Conservation (phyloP, 108 stramenopile species). For the Discostella stelligeroides region DNA sequence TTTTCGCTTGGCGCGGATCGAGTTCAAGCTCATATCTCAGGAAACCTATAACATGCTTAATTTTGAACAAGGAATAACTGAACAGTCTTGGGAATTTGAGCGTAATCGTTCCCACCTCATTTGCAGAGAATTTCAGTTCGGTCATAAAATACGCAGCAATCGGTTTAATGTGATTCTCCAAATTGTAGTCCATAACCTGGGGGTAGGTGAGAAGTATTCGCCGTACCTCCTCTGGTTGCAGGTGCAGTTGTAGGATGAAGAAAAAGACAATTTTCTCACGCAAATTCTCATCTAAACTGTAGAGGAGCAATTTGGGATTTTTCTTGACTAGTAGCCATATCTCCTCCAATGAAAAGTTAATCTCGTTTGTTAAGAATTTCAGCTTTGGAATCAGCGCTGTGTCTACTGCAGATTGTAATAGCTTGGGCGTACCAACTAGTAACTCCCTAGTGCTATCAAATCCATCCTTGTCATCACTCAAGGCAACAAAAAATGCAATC, state of each 20-base stretch:
- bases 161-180: conserved; percentile 72
- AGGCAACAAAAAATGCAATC: conserved; percentile 63
- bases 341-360: conserved; percentile 57
- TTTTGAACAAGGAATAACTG: conserved; percentile 66
- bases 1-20: conserved; percentile 69
- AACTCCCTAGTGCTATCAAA: conserved; percentile 54
- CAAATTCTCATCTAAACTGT: conserved; percentile 73
- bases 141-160: conserved; percentile 69
- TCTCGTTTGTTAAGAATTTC: conserved; percentile 62
- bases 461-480: conserved; percentile 54
- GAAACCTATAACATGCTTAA: conserved; percentile 74
- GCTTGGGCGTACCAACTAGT: conserved; percentile 59
- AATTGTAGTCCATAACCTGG: conserved; percentile 70
- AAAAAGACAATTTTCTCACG: conserved; percentile 77
- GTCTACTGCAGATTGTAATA: conserved; percentile 59
- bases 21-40: conserved; percentile 68
- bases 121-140: conserved; percentile 61
- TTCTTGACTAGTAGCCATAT: conserved; percentile 56
- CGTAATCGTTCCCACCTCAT: conserved; percentile 64
- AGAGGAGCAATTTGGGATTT: conserved; percentile 68
- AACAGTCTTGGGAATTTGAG: conserved; percentile 72
- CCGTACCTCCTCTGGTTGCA: conserved; percentile 61
- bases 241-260: conserved; percentile 70
- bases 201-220: conserved; percentile 70
- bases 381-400: conserved; percentile 66